Evolutionary conservation across 1,139 yeast genomes (phyloP), one percentile per base, ranked within the genome.

Genomic region (Suhomyces wounanorum): DNA sequence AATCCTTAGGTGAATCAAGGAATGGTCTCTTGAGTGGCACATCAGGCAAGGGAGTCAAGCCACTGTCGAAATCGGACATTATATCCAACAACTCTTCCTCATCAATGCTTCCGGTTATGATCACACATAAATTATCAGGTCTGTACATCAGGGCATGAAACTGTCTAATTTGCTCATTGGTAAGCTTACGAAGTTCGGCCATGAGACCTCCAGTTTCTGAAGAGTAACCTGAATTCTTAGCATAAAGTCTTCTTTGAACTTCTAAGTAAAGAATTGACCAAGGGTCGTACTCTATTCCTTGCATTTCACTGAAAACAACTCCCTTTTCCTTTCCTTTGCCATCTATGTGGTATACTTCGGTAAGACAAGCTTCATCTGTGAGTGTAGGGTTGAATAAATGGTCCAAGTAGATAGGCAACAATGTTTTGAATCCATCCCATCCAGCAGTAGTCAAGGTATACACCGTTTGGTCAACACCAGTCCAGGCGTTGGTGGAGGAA

Each of bases 251-350:
- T 61, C 85, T 79, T 63, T 88, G 89, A 62, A 85, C 72, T 51
- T 81, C 82, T 56, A 85, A 70, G 58, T 78, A 78, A n/a, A 89
- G 70, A 28, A 89, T 72, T 56, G 85, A 87, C 82, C 86, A 85
- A n/a, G 92, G 79, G 56, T 86, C 89, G 59, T 83, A 82, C 66
- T 91, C 96, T 50, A 88, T 85, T 16, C 92, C 98, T 65, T 91
- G 97, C 98, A 95, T 95, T 70, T 95, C 99, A 52, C 96, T 87
- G 66, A 88, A 95, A 3, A 95, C 99, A 38, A 95, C 99, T 55
- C 99, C 99, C 64, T 90, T 90, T 61, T 95, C 99, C 55, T 87
- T 85, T 25, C 90, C 97, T 14, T 83, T 78, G 1, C 96, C 97
- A 63, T 94, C 98, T 49, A 94, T 81, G 66, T 95, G 98, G 65